Base-by-base conservation (phyloP, 108 stramenopile genomes). In the Skeletonema marinoi region DNA sequence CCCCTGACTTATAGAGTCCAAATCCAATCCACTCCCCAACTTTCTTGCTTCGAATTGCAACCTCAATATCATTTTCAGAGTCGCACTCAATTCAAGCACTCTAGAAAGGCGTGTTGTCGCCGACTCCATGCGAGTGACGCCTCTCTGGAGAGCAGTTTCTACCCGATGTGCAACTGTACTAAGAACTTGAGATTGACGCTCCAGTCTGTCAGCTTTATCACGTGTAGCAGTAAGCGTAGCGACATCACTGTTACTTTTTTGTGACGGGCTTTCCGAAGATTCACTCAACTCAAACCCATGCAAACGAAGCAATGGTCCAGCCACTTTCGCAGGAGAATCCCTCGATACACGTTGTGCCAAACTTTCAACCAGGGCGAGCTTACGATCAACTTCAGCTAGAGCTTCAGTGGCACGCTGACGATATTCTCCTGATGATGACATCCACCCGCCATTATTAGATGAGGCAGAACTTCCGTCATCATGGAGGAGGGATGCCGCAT, bases 321-420 rank as follows among this genome's bases (percentile, higher is more conserved):
- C 90, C 41, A 94, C 88, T n/a, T 84, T 85, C 71, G 89, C 91
- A 2, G 93, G 93, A 33, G 74, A 78, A 39, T 92, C 92, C 35
- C 93, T 68, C 11, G 88, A 88, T 1, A 94, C 76, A 39, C 91
- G 77, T 41, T 90, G 90, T 29, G 90, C 88, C 78, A 94, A 71
- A 60, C 89, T 89, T 67, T 89, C 88, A 54, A 94, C 93, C 66
- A 94, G 68, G 13, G 88, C 85, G 21, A 76, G 78, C 64, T 92
- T 92, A 3, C 91, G 89, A 38, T 92, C 89, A n/a, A 94, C 93
- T 65, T 94, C 91, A 32, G 84, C 88, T 75, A 94, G 68, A 11
- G 91, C 91, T 33, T 85, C 88, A 38, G 88, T 87, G 19, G 93
- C 93, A 39, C 78, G 86, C 60, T 81, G 75, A 66, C 83, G 82